Evolutionary conservation across 345 rosid genomes (phyloP).

Genomic region (Adansonia digitata): DNA sequence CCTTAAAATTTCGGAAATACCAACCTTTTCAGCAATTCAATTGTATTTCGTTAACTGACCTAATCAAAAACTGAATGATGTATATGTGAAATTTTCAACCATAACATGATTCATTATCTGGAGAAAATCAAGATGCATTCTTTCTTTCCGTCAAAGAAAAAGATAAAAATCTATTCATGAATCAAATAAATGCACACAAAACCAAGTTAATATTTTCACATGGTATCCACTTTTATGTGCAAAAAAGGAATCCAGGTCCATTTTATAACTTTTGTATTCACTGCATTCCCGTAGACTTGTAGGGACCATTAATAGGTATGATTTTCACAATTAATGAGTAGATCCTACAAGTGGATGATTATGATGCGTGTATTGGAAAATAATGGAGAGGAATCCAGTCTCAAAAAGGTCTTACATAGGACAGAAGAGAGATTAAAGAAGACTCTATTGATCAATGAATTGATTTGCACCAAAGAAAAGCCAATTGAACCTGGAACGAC

Average conservation of each 20-base stretch:
- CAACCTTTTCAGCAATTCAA: neutral
- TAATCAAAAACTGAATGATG: neutral
- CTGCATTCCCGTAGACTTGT: neutral
- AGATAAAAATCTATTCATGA: neutral
- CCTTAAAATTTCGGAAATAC: neutral
- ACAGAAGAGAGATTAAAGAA: neutral
- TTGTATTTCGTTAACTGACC: neutral
- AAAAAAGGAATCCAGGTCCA: neutral
- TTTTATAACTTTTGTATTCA: neutral
- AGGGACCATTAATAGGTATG: neutral
- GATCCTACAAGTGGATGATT: neutral
- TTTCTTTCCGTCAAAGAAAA: neutral
- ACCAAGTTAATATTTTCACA: neutral
- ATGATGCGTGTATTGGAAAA: neutral
- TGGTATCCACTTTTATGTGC: neutral
- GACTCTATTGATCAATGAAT: neutral
- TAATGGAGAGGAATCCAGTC: neutral
- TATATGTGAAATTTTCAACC: neutral
- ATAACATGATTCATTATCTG: neutral
- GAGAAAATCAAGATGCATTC: neutral
- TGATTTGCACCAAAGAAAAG: neutral
- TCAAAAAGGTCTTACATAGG: neutral
- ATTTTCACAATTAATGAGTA: neutral
- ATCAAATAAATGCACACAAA: neutral
- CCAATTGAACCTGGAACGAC: neutral